Evolutionary conservation across 2,329 filamentous ascomycete genomes (phyloP).

Genomic region (Aplosporella prunicola): DNA sequence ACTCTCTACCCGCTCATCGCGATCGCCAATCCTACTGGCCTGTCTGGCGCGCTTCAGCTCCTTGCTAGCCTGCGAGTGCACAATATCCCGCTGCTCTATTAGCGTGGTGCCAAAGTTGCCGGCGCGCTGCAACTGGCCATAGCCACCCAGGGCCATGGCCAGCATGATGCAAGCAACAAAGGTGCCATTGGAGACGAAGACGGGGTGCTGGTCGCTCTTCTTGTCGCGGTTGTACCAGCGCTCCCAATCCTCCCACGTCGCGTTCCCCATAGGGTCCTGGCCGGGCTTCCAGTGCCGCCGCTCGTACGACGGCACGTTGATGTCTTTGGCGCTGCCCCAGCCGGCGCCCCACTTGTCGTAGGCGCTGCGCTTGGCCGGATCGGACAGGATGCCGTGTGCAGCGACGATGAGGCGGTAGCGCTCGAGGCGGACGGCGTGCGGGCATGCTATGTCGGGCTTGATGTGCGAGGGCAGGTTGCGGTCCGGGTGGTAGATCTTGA

Average conservation of each 20-base stretch:
- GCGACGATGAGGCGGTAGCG: slow-evolving; percentile 82
- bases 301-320: slow-evolving; percentile 16
- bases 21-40: slow-evolving; percentile 40
- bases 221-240: slow-evolving; percentile 32
- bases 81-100: slow-evolving; percentile 55
- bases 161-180: slow-evolving; percentile 67
- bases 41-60: slow-evolving; percentile 48
- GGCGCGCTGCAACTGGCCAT: slow-evolving; percentile 63
- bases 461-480: slow-evolving; percentile 32
- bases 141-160: slow-evolving; percentile 58
- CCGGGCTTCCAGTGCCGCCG: slow-evolving; percentile 19
- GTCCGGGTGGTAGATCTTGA: slow-evolving; percentile 95
- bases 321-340: slow-evolving; percentile 51
- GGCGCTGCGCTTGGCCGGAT: slow-evolving; percentile 64
- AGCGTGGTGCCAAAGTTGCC: slow-evolving; percentile 52
- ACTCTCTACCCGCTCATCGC: slow-evolving; percentile 54
- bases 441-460: slow-evolving; percentile 30
- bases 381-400: slow-evolving; percentile 79
- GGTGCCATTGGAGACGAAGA: slow-evolving; percentile 67
- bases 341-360: slow-evolving; percentile 79
- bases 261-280: slow-evolving; percentile 55
- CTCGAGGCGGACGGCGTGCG: slow-evolving; percentile 61
- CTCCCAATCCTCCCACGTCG: slow-evolving; percentile 98
- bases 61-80: slow-evolving; percentile 57
- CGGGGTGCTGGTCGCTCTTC: slow-evolving; percentile 34